A percentile compares a stretch with the other conserved stretches of the same genome.
Conservation (phyloP, 257 asterid species). For the Nicotiana tabacum region DNA sequence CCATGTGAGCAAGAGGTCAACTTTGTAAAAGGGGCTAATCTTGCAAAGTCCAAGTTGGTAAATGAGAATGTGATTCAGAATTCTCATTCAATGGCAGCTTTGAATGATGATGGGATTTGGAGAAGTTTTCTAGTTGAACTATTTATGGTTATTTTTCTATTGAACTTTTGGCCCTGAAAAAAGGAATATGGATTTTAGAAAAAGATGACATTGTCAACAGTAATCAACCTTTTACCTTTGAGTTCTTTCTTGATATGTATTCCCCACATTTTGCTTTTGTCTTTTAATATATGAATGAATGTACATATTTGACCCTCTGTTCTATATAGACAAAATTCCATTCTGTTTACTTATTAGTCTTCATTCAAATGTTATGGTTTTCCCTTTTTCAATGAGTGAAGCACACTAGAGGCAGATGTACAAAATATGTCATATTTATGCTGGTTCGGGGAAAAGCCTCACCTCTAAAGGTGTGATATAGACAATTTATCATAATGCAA, state of each 20-base stretch:
- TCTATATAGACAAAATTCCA: no score
- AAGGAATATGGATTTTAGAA: not conserved
- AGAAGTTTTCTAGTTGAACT: conserved; percentile 22
- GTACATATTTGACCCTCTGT: not conserved
- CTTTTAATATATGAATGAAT: not conserved
- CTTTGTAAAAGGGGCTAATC: not conserved
- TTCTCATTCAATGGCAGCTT: conserved; percentile 20
- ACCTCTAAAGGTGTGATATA: no score
- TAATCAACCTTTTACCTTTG: not conserved
- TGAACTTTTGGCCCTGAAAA: not conserved
- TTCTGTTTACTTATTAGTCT: no score
- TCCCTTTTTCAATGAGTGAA: no score
- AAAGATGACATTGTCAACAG: not conserved
- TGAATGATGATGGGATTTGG: conserved; percentile 23
- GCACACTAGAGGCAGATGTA: no score
- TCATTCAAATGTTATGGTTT: no score
- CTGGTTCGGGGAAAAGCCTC: no score
- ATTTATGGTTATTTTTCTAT: conserved; percentile 20
- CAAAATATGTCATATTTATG: no score
- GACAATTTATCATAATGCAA: no score
- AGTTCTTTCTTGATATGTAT: not conserved
- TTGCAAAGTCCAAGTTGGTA: conserved; percentile 23
- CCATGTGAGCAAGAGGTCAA: conserved; percentile 38
- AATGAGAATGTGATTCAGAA: conserved; percentile 19
- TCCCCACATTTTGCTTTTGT: not conserved